phyloP scores from a whole-genome alignment of 805 yeast genomes.

The Wickerhamiella azyma region DNA sequence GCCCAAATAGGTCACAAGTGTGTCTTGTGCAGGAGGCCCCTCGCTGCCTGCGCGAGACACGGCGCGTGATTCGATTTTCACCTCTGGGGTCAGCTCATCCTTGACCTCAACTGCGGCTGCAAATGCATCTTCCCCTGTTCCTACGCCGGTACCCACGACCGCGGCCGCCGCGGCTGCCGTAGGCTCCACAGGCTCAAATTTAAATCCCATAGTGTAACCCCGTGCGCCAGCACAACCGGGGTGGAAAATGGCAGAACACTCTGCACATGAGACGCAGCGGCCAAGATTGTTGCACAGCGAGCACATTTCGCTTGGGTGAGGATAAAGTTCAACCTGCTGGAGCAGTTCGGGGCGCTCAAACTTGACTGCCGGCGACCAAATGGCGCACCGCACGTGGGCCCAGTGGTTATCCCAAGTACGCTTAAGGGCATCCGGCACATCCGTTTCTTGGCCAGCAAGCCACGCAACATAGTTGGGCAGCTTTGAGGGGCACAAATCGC shows the following conservation, averaged over 20 bases:
- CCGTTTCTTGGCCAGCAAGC: conserved; percentile 29
- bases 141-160: not conserved
- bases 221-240: conserved; percentile 44
- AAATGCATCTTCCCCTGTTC: not conserved
- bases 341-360: conserved; percentile 32
- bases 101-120: too few relatives aligned
- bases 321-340: conserved; percentile 36
- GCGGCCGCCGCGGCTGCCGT: too few relatives aligned
- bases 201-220: conserved; percentile 42
- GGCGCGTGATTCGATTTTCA: too few relatives aligned
- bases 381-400: conserved; percentile 66
- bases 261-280: conserved; percentile 34
- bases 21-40: too few relatives aligned
- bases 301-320: conserved; percentile 24
- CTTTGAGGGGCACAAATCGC: conserved; percentile 49
- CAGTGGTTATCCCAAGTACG: conserved; percentile 56
- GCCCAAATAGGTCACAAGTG: not conserved
- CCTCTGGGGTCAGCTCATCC: too few relatives aligned
- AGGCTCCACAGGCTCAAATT: conserved; percentile 13
- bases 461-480: conserved; percentile 37
- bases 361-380: conserved; percentile 35
- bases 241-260: conserved; percentile 34
- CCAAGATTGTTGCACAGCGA: conserved; percentile 42
- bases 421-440: conserved; percentile 51
- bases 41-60: too few relatives aligned